phyloP scores from a whole-genome alignment of 805 yeast species.

The Starmera caribaea region DNA sequence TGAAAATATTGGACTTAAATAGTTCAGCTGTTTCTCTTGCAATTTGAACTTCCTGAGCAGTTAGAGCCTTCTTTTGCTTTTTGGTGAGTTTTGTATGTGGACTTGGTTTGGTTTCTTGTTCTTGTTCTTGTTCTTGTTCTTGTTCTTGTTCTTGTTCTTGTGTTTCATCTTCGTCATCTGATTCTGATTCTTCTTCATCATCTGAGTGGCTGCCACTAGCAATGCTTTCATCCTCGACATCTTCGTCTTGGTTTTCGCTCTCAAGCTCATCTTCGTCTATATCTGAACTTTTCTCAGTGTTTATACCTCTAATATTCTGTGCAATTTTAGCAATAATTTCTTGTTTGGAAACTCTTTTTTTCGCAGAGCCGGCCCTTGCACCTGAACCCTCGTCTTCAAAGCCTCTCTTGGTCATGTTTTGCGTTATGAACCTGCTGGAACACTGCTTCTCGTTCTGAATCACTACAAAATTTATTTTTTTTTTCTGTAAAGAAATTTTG shows the following conservation, averaged over 20 bases:
- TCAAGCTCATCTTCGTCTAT: background rate
- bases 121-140: conserved; percentile 20
- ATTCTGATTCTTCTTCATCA: conserved; percentile 6
- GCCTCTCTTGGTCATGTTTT: background rate
- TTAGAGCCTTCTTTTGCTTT: conserved; percentile 24
- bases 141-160: conserved; percentile 20
- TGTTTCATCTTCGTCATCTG: conserved; percentile 8
- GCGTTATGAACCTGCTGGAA: too few relatives aligned
- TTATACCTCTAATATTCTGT: too few relatives aligned
- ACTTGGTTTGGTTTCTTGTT: conserved; percentile 5
- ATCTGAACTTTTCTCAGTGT: background rate
- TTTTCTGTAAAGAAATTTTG: background rate
- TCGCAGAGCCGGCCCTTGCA: too few relatives aligned
- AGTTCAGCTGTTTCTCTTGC: conserved; percentile 92
- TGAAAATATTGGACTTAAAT: conserved; percentile 92
- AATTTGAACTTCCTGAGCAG: conserved; percentile 79
- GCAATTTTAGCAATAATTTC: too few relatives aligned
- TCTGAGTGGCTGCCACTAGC: conserved; percentile 4
- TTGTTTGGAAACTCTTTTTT: too few relatives aligned
- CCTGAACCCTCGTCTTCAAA: too few relatives aligned
- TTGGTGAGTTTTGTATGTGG: background rate
- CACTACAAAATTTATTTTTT: too few relatives aligned
- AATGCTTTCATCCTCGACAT: background rate
- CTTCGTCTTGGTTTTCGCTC: background rate
- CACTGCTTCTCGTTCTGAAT: too few relatives aligned